Evolutionary conservation across 441 rosid genomes (phyloP).

Genomic region (Mallotus repandus): DNA sequence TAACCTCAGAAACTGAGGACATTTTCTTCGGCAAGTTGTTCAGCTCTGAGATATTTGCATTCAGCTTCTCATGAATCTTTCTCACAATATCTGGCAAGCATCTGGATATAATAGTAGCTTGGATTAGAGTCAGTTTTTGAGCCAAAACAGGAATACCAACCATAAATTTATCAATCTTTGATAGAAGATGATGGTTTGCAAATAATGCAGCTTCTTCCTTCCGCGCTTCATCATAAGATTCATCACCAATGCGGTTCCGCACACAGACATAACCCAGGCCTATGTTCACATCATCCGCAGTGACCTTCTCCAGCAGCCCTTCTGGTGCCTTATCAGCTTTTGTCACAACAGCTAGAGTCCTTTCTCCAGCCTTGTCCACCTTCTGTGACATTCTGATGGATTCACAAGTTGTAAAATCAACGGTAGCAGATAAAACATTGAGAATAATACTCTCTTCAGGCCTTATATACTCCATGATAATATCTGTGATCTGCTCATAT

Average conservation of each 20-base stretch:
- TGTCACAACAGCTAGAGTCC: conserved; percentile 49
- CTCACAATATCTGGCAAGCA: conserved; percentile 32
- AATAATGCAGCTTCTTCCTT: conserved; percentile 29
- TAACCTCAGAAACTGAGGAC: conserved; percentile 26
- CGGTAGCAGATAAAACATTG: conserved; percentile 41
- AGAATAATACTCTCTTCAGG: conserved; percentile 44
- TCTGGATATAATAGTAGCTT: conserved; percentile 24
- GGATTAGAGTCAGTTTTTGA: conserved; percentile 30
- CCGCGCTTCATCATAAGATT: conserved; percentile 34
- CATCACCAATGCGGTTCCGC: conserved; percentile 43
- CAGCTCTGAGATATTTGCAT: conserved; percentile 8
- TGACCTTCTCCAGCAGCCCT: conserved; percentile 40
- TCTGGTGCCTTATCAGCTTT: conserved; percentile 45
- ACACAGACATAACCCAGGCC: conserved; percentile 49
- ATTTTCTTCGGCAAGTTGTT: conserved; percentile 29
- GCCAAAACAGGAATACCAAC: conserved; percentile 39
- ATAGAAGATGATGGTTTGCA: conserved; percentile 24
- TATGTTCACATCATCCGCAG: conserved; percentile 41
- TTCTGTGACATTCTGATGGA: conserved; percentile 43
- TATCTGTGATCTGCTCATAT: conserved; percentile 33
- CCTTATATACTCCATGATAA: conserved; percentile 39
- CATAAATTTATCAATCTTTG: conserved; percentile 28
- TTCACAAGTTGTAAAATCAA: conserved; percentile 40
- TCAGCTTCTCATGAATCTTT: conserved; percentile 34
- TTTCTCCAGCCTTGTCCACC: conserved; percentile 37